Percentiles rank a stretch among this genome's conserved stretches.
Evolutionary conservation across 2,329 filamentous ascomycete genomes (phyloP).

Genomic region (Microcyclospora pomicola): DNA sequence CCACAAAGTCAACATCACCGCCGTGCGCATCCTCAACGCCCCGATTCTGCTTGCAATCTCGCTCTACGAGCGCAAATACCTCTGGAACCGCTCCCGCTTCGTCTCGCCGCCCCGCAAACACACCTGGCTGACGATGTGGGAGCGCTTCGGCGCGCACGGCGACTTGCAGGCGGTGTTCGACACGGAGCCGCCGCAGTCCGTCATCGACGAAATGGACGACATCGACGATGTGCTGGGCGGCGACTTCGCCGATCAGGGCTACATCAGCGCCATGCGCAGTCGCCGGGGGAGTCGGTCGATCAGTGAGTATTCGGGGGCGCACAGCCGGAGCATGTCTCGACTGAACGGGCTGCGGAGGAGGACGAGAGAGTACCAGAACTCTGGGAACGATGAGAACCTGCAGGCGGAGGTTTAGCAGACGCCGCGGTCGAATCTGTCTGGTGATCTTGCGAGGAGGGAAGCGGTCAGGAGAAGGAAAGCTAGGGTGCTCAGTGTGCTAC

Average conservation of each 20-base stretch:
- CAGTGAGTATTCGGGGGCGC: conserved; percentile 13
- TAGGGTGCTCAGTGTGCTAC: too few species aligned
- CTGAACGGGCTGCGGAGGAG: conserved; percentile 5
- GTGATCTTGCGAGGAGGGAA: too few species aligned
- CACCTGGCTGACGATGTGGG: conserved; percentile 43
- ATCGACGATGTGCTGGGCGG: conserved; percentile 34
- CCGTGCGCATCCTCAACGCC: conserved; percentile 59
- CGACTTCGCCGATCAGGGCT: conserved; percentile 26
- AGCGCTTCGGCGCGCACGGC: conserved; percentile 55
- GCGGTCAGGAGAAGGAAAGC: too few species aligned
- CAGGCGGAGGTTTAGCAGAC: too few species aligned
- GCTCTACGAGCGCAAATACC: conserved; percentile 52
- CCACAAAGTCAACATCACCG: conserved; percentile 74
- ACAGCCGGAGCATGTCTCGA: conserved; percentile 5
- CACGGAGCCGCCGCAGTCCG: conserved; percentile 48
- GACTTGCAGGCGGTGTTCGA: conserved; percentile 63
- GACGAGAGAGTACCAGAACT: too few species aligned
- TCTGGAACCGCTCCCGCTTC: conserved; percentile 41
- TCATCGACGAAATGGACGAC: conserved; percentile 35
- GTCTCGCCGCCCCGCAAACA: conserved; percentile 26
- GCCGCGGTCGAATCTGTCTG: too few species aligned
- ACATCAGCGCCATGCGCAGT: conserved; percentile 14
- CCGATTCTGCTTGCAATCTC: conserved; percentile 61
- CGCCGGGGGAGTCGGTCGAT: conserved; percentile 16
- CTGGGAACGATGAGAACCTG: too few species aligned